Percentiles rank a stretch among this genome's conserved stretches.
Evolutionary conservation across 2,329 filamentous ascomycete genomes (phyloP).

Genomic region (Nothomitra cinnamomea): DNA sequence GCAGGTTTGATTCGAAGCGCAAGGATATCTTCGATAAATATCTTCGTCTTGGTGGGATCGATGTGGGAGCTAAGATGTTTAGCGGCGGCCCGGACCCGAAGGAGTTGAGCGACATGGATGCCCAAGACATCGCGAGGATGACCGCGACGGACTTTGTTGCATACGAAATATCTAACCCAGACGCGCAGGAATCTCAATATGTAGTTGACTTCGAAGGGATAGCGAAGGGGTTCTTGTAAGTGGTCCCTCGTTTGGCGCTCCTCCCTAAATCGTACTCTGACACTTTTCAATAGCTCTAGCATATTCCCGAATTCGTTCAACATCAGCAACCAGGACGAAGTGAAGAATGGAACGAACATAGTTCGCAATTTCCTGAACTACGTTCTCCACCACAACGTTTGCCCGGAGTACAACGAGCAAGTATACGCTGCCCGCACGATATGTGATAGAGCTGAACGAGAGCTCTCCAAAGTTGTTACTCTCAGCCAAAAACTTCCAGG

Average conservation of each 20-base stretch:
- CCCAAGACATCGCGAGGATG: conserved; percentile 45
- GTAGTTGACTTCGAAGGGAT: conserved; percentile 66
- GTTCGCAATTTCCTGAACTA: conserved; percentile 83
- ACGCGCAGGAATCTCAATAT: conserved; percentile 32
- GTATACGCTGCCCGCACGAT: conserved; percentile 47
- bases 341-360: conserved; percentile 46
- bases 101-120: conserved; percentile 44
- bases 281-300: conserved; percentile 28
- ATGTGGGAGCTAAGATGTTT: conserved; percentile 44
- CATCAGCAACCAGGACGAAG: conserved; percentile 33
- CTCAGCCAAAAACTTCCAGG: conserved; percentile 47
- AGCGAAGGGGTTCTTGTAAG: conserved; percentile 61
- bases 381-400: conserved; percentile 67
- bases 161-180: conserved; percentile 24
- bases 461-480: conserved; percentile 43
- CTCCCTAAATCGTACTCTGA: not conserved
- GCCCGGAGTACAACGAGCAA: conserved; percentile 57
- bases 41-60: conserved; percentile 67
- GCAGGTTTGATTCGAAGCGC: conserved; percentile 51
- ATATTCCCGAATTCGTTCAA: conserved; percentile 39
- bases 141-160: conserved; percentile 45
- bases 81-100: conserved; percentile 40
- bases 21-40: conserved; percentile 59
- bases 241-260: conserved; percentile 9
- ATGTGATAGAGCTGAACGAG: conserved; percentile 47